Conservation (phyloP, 2,329 filamentous ascomycete species). For the Lachnellula subtilissima region DNA sequence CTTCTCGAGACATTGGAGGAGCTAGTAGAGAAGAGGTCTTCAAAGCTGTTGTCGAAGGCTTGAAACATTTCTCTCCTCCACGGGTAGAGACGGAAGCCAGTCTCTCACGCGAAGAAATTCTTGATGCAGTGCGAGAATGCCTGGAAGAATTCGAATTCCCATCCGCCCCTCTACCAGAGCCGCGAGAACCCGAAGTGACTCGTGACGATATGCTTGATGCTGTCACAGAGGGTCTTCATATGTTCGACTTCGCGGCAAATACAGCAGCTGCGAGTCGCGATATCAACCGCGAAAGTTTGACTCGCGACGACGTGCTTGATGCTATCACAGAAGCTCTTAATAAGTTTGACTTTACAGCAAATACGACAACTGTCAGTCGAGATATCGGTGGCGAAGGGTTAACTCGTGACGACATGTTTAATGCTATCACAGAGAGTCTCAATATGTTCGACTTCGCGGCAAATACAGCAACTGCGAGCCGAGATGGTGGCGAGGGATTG, state of each 20-base stretch:
- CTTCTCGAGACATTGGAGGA: slow-evolving; percentile 41
- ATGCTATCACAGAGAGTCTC: slow-evolving; percentile 56
- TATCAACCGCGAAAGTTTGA: slow-evolving; percentile 62
- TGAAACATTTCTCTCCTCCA: slow-evolving; percentile 76
- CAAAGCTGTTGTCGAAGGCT: slow-evolving; percentile 75
- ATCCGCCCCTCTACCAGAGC: slow-evolving; percentile 53
- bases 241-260: slow-evolving; percentile 41
- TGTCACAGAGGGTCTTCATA: slow-evolving; percentile 54
- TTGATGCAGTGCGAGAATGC: slow-evolving; percentile 78
- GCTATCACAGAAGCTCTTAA: slow-evolving; percentile 56
- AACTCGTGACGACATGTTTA: slow-evolving; percentile 65
- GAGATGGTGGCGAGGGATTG: slow-evolving; percentile 67
- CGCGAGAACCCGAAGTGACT: slow-evolving; percentile 49
- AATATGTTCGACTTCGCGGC: slow-evolving; percentile 42
- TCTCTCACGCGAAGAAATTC: slow-evolving; percentile 76
- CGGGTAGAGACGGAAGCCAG: slow-evolving; percentile 63
- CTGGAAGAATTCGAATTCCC: slow-evolving; percentile 80
- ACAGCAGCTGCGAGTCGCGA: slow-evolving; percentile 49
- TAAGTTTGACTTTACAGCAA: slow-evolving; percentile 37
- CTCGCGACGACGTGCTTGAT: slow-evolving; percentile 58
- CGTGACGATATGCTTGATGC: slow-evolving; percentile 60
- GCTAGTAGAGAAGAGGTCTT: slow-evolving; percentile 82
- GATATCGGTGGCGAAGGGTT: slow-evolving; percentile 44
- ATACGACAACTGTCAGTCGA: slow-evolving; percentile 50
- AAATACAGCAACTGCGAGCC: slow-evolving; percentile 33